Evolutionary conservation across 257 asterid genomes (phyloP).

Genomic region (Misopates orontium): DNA sequence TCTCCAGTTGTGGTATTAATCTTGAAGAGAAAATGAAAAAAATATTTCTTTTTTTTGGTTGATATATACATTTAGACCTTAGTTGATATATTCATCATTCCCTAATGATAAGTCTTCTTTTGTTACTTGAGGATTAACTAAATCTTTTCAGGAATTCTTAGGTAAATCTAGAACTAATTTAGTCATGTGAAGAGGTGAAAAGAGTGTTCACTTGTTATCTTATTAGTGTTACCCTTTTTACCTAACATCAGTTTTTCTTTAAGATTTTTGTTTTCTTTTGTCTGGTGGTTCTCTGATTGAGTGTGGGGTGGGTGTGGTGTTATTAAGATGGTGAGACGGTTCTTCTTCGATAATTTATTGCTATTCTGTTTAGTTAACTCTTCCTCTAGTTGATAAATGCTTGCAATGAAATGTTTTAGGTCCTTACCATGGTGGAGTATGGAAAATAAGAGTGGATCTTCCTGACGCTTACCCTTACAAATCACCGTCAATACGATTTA

Average conservation of each 20-base stretch:
- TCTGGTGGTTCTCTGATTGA: neutral
- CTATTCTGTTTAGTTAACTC: no score
- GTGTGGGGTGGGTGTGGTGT: neutral
- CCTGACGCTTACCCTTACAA: slow-evolving; percentile 97
- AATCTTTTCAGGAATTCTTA: no score
- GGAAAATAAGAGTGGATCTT: slow-evolving; percentile 97
- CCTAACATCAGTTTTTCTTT: neutral
- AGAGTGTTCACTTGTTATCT: slow-evolving; percentile 8
- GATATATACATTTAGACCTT: no score
- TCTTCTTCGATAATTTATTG: no score
- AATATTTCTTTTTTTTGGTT: neutral
- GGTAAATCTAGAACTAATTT: neutral
- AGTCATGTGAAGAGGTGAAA: neutral
- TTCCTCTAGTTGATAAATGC: slow-evolving; percentile 6
- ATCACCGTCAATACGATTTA: slow-evolving; percentile 94
- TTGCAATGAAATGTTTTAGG: slow-evolving; percentile 52
- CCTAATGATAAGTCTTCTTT: neutral
- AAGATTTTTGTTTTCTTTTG: neutral
- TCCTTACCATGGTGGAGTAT: slow-evolving; percentile 90
- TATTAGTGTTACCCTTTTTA: no score
- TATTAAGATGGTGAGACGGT: neutral
- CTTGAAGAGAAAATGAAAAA: neutral
- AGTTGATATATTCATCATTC: no score
- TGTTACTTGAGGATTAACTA: neutral
- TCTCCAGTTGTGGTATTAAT: neutral